Percentiles rank a stretch among this genome's conserved stretches.
These are phyloP conservation scores for Podosphaera xanthii DNA, from an alignment of 2,329 filamentous ascomycete genomes.

Conservation along the genomic window DNA sequence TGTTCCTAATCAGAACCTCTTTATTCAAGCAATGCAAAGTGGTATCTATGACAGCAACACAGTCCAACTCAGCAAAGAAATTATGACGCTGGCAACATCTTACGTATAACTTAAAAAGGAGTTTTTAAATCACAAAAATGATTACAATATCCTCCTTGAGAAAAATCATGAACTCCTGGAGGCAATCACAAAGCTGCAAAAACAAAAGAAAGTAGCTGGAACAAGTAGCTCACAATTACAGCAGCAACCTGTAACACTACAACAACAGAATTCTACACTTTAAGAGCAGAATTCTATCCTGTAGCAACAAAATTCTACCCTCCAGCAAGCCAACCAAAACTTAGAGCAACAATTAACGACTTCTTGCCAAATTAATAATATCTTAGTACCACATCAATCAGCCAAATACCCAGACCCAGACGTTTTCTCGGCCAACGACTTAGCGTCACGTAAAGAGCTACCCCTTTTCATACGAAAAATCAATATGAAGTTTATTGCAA, in stretches of 20 bases:
- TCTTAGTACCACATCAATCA: neutral
- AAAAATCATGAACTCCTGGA: conserved; percentile 1
- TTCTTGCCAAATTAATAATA: neutral
- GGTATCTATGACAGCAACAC: neutral
- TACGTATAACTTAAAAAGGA: neutral
- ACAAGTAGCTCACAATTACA: neutral
- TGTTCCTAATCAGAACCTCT: neutral
- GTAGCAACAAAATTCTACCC: neutral
- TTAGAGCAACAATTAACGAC: neutral
- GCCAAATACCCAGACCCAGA: neutral
- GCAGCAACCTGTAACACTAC: neutral
- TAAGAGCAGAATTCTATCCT: neutral
- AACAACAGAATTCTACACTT: neutral
- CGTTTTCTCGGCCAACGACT: neutral
- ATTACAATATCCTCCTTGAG: neutral
- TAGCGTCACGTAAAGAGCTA: neutral
- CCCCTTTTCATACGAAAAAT: neutral
- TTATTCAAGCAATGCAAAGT: neutral
- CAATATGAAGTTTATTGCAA: neutral
- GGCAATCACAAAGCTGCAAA: neutral
- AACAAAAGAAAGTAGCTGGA: neutral
- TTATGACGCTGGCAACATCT: neutral
- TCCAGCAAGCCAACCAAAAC: neutral
- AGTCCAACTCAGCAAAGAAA: neutral
- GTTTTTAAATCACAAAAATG: neutral